phyloP scores from a whole-genome alignment of 2,329 filamentous ascomycete genomes.

The Cryphonectria carpinicola region DNA sequence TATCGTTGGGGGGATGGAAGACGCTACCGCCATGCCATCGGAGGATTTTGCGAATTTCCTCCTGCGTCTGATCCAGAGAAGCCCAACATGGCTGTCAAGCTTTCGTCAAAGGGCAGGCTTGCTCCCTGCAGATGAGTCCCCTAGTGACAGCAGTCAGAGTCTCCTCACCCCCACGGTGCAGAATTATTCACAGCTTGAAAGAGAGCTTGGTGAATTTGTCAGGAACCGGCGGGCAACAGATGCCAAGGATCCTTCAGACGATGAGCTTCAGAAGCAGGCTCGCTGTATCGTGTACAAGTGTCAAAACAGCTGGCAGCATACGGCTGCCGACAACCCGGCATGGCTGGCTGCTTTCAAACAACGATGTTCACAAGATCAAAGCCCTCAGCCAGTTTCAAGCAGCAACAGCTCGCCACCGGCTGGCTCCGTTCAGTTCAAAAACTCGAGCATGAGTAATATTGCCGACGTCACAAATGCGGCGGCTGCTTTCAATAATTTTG shows the following conservation, averaged over 20 bases:
- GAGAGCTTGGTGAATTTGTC: slow-evolving; percentile 59
- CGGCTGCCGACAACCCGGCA: slow-evolving; percentile 58
- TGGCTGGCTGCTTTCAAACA: slow-evolving; percentile 59
- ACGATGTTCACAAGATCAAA: slow-evolving; percentile 43
- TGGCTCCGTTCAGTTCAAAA: neutral
- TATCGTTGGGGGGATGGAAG: slow-evolving; percentile 61
- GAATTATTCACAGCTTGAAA: slow-evolving; percentile 60
- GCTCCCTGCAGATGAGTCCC: slow-evolving; percentile 54
- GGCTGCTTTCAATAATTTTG: neutral
- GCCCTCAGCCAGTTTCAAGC: slow-evolving; percentile 31
- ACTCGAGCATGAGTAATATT: neutral
- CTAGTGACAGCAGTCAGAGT: slow-evolving; percentile 56
- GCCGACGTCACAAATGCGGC: neutral
- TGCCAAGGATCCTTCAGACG: slow-evolving; percentile 55
- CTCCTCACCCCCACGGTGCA: slow-evolving; percentile 64
- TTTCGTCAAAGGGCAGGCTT: slow-evolving; percentile 62
- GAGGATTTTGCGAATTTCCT: slow-evolving; percentile 60
- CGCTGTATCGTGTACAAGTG: slow-evolving; percentile 65
- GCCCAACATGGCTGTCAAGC: slow-evolving; percentile 57
- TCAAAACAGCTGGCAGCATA: slow-evolving; percentile 68
- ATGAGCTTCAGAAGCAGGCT: slow-evolving; percentile 59
- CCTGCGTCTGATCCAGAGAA: slow-evolving; percentile 53
- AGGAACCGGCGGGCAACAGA: slow-evolving; percentile 44
- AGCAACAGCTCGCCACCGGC: slow-evolving; percentile 28
- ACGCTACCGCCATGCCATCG: slow-evolving; percentile 52